Conservation (phyloP, 495 filamentous ascomycete species). For the Lophiotrema nucula region DNA sequence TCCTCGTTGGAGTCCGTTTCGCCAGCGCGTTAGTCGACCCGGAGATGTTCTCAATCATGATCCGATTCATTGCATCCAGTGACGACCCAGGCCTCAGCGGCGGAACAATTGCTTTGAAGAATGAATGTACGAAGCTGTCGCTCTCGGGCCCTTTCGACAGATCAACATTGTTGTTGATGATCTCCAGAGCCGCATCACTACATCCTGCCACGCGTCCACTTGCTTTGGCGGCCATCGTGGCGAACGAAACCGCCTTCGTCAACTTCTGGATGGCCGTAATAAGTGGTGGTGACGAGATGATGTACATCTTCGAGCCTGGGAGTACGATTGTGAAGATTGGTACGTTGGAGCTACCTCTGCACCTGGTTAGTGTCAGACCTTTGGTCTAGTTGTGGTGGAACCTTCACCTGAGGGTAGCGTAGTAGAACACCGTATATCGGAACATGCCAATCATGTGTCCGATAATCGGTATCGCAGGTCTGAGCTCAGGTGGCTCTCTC, state of each 20-base stretch:
- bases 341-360: not conserved
- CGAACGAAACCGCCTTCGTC: not conserved
- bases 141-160: not conserved
- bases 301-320: not conserved
- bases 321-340: not conserved
- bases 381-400: not conserved
- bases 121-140: not conserved
- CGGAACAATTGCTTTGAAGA: not conserved
- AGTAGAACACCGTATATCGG: not conserved
- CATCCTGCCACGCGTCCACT: not conserved
- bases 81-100: not conserved
- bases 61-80: not conserved
- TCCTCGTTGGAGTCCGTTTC: not conserved
- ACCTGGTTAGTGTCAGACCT: not conserved
- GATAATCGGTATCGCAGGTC: not conserved
- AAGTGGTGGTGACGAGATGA: not conserved
- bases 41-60: not conserved
- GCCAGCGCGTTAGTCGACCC: not conserved
- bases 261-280: conserved; percentile 1
- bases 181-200: not conserved
- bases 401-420: not conserved
- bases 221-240: not conserved
- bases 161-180: not conserved
- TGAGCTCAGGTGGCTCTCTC: not conserved
- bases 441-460: conserved; percentile 1